Base-by-base conservation (phyloP, 306 rosid species). In the Ochetophila trinervis region DNA sequence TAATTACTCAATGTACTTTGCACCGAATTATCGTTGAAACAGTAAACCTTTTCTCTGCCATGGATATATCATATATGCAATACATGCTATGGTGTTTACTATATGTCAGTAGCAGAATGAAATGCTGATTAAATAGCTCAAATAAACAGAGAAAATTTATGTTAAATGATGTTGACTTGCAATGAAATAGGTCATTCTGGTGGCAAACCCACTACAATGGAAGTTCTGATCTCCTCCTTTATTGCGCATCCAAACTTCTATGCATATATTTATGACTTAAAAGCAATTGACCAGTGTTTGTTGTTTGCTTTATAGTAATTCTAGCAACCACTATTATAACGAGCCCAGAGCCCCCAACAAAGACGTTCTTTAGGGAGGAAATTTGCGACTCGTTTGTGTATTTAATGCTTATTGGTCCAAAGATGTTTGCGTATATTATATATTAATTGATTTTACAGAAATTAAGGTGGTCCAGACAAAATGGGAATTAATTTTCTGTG, bases 111-210 rank as follows among this genome's bases (percentile, higher is more conserved):
- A 27, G 32, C 32, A 27, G 32, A 27, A 27, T 27, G 32, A 4
- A 27, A 27, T 27, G 32, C 32, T 1, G 32, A 27, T 27, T 27
- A 27, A 27, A 27, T 27, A 27, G 32, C 32, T 27, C 2, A 27
- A 27, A 1, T 27, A 27, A 27, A 27, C 32, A 27, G 32, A 27
- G 32, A 27, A 40, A 40, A 40, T 10, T 40, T 11, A 2, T 40
- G 45, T 40, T 40, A 40, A 62, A 57, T n/a, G 62, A 70, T 22
- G 35, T 63, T 61, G 68, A 70, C 68, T 49, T 51, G 7, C 36
- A 60, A 20, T 24, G 66, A 1, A 52, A 17, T 22, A 34, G 35
- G 12, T 14, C 62, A 35, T 5, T 21, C 62, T 66, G 10, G 45
- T 40, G 45, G 45, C 13, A 2, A 40, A 40, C 3, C 45, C 45